phyloP scores from a whole-genome alignment of 768 basidiomycete genomes.

The Rhodotorula kratochvilovae region DNA sequence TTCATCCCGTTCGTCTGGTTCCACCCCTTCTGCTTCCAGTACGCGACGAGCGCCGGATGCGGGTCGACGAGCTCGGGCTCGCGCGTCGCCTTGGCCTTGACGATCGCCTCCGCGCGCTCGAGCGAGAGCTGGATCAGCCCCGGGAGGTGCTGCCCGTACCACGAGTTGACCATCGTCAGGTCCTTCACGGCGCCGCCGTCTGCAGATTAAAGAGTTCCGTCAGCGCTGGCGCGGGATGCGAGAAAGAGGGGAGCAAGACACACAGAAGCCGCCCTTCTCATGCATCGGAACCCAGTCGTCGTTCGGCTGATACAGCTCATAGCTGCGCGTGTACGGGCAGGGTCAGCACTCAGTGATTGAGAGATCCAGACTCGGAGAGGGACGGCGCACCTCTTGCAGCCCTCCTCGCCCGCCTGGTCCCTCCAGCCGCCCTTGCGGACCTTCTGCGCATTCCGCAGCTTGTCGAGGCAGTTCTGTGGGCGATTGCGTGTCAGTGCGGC shows the following conservation, averaged over 20 bases:
- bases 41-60: background rate
- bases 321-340: background rate
- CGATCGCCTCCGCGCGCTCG: background rate
- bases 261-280: slow-evolving; percentile 3
- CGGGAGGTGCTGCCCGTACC: slow-evolving; percentile 11
- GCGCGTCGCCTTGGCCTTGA: background rate
- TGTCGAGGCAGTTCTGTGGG: slow-evolving; percentile 7
- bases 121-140: background rate
- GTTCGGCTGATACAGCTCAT: slow-evolving; percentile 5
- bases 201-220: too few species aligned
- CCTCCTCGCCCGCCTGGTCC: background rate
- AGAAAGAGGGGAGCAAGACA: background rate
- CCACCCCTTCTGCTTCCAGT: background rate
- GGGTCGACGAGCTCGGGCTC: background rate
- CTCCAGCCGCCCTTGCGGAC: slow-evolving; percentile 8
- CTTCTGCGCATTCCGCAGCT: background rate
- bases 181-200: slow-evolving; percentile 7
- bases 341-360: background rate
- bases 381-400: background rate
- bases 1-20: background rate
- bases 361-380: background rate
- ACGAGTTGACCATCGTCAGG: slow-evolving; percentile 6
- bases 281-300: background rate
- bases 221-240: too few species aligned
- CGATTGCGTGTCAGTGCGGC: too few species aligned